Percentiles rank a stretch among this genome's conserved stretches.
Conservation (phyloP, 257 asterid species). For the Echites panduratus region DNA sequence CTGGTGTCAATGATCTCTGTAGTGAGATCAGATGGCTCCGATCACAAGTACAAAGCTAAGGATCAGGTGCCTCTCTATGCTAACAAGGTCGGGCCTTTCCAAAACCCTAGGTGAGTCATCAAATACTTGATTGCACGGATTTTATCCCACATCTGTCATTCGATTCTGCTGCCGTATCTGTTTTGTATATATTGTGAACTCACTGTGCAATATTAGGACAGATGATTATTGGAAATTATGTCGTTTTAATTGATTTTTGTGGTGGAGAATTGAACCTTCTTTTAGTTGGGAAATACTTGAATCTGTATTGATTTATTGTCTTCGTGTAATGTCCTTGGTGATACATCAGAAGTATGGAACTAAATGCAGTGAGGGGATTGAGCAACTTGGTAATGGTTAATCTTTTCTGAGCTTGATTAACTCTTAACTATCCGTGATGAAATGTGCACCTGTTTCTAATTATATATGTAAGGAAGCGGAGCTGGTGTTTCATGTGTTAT, state of each 20-base stretch:
- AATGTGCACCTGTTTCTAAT: background rate
- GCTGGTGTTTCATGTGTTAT: background rate
- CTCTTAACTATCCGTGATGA: too few species aligned
- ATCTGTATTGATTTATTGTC: too few species aligned
- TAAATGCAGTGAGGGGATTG: too few species aligned
- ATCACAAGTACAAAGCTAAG: constrained; percentile 65
- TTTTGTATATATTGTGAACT: background rate
- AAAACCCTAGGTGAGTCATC: constrained; percentile 59
- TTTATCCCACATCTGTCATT: background rate
- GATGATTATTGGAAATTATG: background rate
- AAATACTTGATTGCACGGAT: background rate
- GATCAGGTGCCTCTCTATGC: constrained; percentile 78
- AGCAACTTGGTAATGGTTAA: too few species aligned
- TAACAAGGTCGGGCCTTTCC: constrained; percentile 89
- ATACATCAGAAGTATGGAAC: too few species aligned
- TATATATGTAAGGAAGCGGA: background rate
- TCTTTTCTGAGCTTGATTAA: too few species aligned
- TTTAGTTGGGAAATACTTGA: background rate
- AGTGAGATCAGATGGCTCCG: constrained; percentile 66
- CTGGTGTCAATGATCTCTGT: constrained; percentile 14
- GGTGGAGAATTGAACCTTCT: background rate
- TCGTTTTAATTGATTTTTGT: background rate
- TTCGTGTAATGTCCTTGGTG: too few species aligned
- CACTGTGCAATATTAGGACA: background rate
- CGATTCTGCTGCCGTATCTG: background rate